Base-by-base conservation (phyloP, 1,284 basidiomycete genomes). In the Apiotrichum laibachii region DNA sequence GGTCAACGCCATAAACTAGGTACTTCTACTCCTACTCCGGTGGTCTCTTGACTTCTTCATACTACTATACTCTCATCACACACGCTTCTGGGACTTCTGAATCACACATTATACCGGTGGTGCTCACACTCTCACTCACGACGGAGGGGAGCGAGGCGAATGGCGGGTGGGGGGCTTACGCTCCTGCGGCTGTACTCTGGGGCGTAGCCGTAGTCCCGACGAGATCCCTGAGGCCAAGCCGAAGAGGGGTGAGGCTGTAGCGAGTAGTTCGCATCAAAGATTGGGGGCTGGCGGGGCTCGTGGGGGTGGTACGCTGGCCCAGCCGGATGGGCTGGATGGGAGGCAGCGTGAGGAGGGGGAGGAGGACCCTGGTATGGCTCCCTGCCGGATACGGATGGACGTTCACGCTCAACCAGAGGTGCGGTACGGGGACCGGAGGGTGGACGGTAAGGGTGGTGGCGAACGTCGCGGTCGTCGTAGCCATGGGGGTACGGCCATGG, bases 181-280 rank as follows among this genome's bases (percentile, higher is more conserved):
- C 46, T 48, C 7, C 53, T 45, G 21, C 48, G 55, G 49, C 9
- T 31, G 49, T 56, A 56, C 40, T 55, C 53, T 21, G 52, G 21
- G 4, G 33, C n/a, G 18, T 31, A 34, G 12, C 18, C 22, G 44
- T 26, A 33, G 9, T 46, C 34, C 12, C 37, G 35, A 3, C 40
- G 40, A 6, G 18, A 9, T n/a, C 49, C 40, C 15, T 22, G 34
- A n/a, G 56, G 50, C 56, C 50, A 53, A 1, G 34, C 45, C 9
- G 56, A 35, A 5, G 44, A 31, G 12, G 50, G 56, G 46, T 52
- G 56, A 1, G 56, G 50, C 13, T 26, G 46, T 22, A 57, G 46
- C 31, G 46, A 47, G 46, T 55, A 55, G 35, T 46, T 22, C 8
- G 34, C 21, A 18, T 48, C 53, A 40, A 55, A 48, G 33, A 44